Base-by-base conservation (phyloP, 352 stramenopile genomes). In the Phytophthora syringae region DNA sequence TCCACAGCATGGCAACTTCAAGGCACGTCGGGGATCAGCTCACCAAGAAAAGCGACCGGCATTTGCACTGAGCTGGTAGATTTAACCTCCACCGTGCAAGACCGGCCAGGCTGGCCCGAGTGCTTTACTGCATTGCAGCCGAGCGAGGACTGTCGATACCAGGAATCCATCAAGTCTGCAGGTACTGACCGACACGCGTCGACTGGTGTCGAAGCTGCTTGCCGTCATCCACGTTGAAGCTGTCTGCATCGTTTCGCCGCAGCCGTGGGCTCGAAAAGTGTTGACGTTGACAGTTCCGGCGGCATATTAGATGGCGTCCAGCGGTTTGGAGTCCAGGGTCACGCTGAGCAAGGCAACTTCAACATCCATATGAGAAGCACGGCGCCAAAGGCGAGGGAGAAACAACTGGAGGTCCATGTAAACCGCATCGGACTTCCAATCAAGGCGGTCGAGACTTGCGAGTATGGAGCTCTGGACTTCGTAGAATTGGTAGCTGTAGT, bases 251-350 rank as follows among this genome's bases (percentile, higher is more conserved):
- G 32, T 42, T 71, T 67, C 56, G 56, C 39, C 39, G 39, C 55
- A 56, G 32, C 56, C 62, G 45, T 71, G 48, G 48, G 42, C 63
- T 67, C 43, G 45, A 63, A 69, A 69, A 69, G 45, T 73, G 65
- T 73, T 73, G 65, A 69, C 65, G 65, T 73, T 65, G 65, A 69
- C 65, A 72, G 37, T 72, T 68, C 57, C 44, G 64, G 57, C 49
- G 63, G 62, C 62, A 60, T 45, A 30, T 12, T 40, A n/a, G 47
- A 42, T 22, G 24, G 22, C 24, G 28, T 21, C 51, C 47, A 25
- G 24, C n/a, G n/a, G n/a, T n/a, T n/a, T n/a, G n/a, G n/a, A n/a
- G n/a, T n/a, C n/a, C n/a, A n/a, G n/a, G n/a, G n/a, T n/a, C n/a
- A n/a, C n/a, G n/a, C n/a, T n/a, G n/a, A n/a, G n/a, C n/a, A n/a